These are phyloP conservation scores for Ottelia alismoides DNA, from an alignment of 106 monocot species.

Conservation along the genomic window DNA sequence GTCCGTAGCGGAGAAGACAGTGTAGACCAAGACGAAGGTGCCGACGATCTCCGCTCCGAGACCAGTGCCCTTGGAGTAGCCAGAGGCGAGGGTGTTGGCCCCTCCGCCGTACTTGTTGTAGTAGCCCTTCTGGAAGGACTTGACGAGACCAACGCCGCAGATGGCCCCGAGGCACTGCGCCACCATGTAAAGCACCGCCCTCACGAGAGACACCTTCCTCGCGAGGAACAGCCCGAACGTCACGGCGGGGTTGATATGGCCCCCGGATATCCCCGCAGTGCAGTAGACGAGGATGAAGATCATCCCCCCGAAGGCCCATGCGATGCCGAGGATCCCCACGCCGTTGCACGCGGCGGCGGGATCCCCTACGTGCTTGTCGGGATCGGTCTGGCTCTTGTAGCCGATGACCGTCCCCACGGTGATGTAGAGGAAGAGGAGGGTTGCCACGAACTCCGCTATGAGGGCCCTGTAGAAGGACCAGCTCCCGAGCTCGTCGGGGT, in stretches of 20 bases:
- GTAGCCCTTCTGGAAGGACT: slow-evolving; percentile 37
- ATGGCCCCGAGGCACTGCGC: no score
- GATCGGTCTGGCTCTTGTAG: slow-evolving; percentile 6
- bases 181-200: slow-evolving; percentile 52
- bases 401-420: slow-evolving; percentile 10
- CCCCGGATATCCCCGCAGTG: no score
- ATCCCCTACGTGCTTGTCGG: slow-evolving; percentile 6
- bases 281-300: no score
- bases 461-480: slow-evolving; percentile 11
- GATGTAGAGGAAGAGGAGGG: slow-evolving; percentile 7
- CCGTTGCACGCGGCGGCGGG: no score
- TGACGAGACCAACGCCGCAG: slow-evolving; percentile 51
- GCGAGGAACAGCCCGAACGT: slow-evolving; percentile 60
- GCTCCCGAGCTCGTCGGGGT: slow-evolving; percentile 1
- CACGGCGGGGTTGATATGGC: no score
- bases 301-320: no score
- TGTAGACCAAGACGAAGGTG: no score
- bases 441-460: slow-evolving; percentile 4
- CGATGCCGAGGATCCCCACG: no score
- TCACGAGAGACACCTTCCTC: slow-evolving; percentile 48
- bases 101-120: slow-evolving; percentile 39
- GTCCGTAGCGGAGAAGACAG: no score
- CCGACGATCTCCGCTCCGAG: no score
- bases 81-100: slow-evolving; percentile 33
- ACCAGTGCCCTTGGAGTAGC: no score